A percentile compares a stretch with the other conserved stretches of the same genome.
phyloP scores from a whole-genome alignment of 495 filamentous ascomycete genomes.

The Tirmania nivea region DNA sequence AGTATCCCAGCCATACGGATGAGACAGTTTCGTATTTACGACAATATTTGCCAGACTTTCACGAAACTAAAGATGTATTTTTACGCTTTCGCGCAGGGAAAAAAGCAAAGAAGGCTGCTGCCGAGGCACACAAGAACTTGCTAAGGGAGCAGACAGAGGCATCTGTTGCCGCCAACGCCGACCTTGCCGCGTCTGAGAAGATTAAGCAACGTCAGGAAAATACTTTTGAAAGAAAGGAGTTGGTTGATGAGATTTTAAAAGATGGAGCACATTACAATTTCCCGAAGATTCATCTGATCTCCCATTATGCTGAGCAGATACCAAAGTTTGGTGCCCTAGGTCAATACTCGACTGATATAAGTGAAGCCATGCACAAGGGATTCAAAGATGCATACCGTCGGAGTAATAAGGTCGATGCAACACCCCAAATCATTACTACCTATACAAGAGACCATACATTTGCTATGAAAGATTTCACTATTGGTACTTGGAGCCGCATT shows the following conservation, averaged over 20 bases:
- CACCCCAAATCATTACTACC: neutral
- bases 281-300: neutral
- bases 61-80: slow-evolving; percentile 2
- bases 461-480: neutral
- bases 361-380: neutral
- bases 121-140: too few relatives aligned
- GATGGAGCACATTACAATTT: neutral
- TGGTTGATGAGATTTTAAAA: too few relatives aligned
- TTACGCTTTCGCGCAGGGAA: neutral
- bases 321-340: neutral
- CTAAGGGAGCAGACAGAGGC: too few relatives aligned
- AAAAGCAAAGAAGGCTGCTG: neutral
- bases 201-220: too few relatives aligned
- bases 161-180: too few relatives aligned
- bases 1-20: slow-evolving; percentile 2
- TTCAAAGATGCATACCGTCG: neutral
- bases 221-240: too few relatives aligned
- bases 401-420: neutral
- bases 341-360: neutral
- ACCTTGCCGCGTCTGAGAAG: too few relatives aligned
- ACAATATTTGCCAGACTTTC: slow-evolving; percentile 1
- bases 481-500: neutral
- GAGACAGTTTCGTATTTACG: slow-evolving; percentile 1
- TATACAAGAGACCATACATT: neutral
- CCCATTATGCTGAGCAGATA: neutral